Conservation (phyloP, 2,329 filamentous ascomycete genomes). For the Exophiala dermatitidis region DNA sequence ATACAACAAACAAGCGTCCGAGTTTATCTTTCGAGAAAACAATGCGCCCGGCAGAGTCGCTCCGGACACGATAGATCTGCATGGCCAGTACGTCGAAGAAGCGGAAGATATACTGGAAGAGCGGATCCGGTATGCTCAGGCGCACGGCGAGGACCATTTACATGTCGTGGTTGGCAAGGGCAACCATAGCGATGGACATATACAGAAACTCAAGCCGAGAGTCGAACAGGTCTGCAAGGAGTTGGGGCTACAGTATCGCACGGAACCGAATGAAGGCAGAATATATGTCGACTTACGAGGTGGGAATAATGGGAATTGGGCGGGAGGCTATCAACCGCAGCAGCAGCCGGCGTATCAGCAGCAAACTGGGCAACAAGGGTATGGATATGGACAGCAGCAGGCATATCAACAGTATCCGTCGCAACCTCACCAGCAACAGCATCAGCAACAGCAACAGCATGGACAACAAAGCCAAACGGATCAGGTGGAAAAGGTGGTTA, state of each 20-base stretch:
- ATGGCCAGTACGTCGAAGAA: constrained; percentile 91
- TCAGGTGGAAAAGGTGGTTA: constrained; percentile 53
- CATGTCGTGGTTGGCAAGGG: constrained; percentile 96
- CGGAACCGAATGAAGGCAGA: constrained; percentile 81
- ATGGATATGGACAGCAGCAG: constrained; percentile 33
- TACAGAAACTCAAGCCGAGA: constrained; percentile 93
- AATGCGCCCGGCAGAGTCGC: constrained; percentile 69
- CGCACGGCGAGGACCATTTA: constrained; percentile 68
- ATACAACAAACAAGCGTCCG: constrained; percentile 84
- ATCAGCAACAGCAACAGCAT: constrained; percentile 29
- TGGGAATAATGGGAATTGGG: constrained; percentile 37
- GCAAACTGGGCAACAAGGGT: constrained; percentile 32
- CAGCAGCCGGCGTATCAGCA: constrained; percentile 37
- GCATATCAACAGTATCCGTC: constrained; percentile 37
- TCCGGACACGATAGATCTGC: constrained; percentile 81
- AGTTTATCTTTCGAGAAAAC: constrained; percentile 93
- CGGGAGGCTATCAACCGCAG: constrained; percentile 36
- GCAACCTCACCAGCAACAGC: constrained; percentile 39
- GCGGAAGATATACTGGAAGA: constrained; percentile 84
- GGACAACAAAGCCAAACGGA: constrained; percentile 47
- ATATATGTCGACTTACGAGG: constrained; percentile 84
- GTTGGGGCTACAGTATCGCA: constrained; percentile 71
- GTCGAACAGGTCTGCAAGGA: constrained; percentile 82
- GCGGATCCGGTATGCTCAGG: constrained; percentile 70
- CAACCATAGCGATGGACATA: constrained; percentile 71